These are phyloP conservation scores for Chaetomium cochliodes DNA, from an alignment of 495 filamentous ascomycete species.

Conservation along the genomic window DNA sequence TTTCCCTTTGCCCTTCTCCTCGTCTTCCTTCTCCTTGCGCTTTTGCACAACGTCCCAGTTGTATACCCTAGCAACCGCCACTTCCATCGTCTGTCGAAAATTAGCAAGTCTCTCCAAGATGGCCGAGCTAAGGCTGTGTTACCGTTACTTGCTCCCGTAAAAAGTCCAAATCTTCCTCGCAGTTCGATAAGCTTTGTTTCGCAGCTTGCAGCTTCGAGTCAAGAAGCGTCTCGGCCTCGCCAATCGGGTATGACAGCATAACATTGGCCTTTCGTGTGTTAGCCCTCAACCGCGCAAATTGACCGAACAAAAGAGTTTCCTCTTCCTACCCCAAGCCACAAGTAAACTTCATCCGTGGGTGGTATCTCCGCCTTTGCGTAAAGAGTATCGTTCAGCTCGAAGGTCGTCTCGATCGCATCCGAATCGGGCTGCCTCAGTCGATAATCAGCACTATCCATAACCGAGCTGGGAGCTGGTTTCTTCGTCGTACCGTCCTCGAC, in stretches of 20 bases:
- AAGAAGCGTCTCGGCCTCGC: conserved; percentile 79
- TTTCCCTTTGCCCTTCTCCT: conserved; percentile 47
- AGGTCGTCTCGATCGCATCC: conserved; percentile 82
- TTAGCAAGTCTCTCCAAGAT: background rate
- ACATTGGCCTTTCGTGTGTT: conserved; percentile 71
- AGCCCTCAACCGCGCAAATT: background rate
- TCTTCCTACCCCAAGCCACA: conserved; percentile 79
- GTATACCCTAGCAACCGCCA: conserved; percentile 94
- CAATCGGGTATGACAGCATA: conserved; percentile 91
- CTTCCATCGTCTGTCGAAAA: conserved; percentile 76
- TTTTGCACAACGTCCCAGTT: conserved; percentile 97
- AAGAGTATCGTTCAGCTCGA: conserved; percentile 94
- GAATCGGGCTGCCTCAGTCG: conserved; percentile 38
- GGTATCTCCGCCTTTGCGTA: conserved; percentile 83
- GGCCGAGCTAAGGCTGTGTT: conserved; percentile 29
- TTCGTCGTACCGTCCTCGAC: conserved; percentile 55
- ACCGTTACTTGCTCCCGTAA: conserved; percentile 95
- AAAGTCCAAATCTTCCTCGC: conserved; percentile 96
- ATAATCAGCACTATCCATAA: background rate
- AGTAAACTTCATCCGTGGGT: conserved; percentile 86
- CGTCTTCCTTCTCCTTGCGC: conserved; percentile 80
- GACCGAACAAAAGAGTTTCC: background rate
- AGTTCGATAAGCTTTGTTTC: conserved; percentile 72
- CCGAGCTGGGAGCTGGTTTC: no score
- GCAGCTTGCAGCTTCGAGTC: conserved; percentile 76